phyloP scores from a whole-genome alignment of 73 alveolate species.

The Effrenium voratum region DNA sequence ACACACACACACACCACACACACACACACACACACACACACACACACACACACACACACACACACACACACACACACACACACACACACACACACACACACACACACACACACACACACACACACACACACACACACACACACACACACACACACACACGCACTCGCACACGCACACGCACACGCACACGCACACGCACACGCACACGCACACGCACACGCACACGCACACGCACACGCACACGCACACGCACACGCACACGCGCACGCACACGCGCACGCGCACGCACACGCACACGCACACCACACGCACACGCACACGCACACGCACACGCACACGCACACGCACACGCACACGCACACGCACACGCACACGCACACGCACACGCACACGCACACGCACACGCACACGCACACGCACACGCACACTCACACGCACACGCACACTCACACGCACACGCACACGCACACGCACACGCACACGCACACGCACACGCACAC shows the following conservation, averaged over 20 bases:
- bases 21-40: no score
- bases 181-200: slow-evolving; percentile 10
- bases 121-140: no score
- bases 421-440: slow-evolving; percentile 2
- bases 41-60: no score
- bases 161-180: slow-evolving; percentile 5
- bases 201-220: slow-evolving; percentile 13
- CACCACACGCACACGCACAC: no score
- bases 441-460: slow-evolving; percentile 5
- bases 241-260: neutral
- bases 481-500: slow-evolving; percentile 10
- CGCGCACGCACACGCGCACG: neutral
- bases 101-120: no score
- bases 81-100: no score
- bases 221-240: slow-evolving; percentile 10
- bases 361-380: slow-evolving; percentile 1
- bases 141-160: neutral
- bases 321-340: neutral
- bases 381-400: slow-evolving; percentile 13
- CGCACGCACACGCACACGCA: slow-evolving; percentile 3
- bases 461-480: slow-evolving; percentile 10
- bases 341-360: neutral
- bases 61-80: no score
- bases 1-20: no score
- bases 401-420: slow-evolving; percentile 10